Evolutionary conservation across 129 eudicot genomes (phyloP).

Genomic region (Artemisia annua): DNA sequence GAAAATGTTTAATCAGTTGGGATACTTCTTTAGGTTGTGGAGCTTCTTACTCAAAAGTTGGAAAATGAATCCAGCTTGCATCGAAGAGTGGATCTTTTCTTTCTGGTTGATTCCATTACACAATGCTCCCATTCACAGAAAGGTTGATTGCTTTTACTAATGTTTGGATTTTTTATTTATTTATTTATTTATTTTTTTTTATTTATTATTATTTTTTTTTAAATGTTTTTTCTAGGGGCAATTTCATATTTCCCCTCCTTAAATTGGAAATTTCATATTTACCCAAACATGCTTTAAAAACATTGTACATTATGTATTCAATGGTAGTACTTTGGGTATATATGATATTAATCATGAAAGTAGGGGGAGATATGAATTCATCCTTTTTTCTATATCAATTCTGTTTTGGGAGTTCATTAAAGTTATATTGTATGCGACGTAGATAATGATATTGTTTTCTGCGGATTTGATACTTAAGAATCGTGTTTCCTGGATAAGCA

Average conservation of each 20-base stretch:
- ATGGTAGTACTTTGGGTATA: too few relatives aligned
- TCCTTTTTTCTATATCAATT: background rate
- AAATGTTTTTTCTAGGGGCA: background rate
- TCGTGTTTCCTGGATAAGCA: too few relatives aligned
- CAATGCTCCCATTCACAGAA: slow-evolving; percentile 87
- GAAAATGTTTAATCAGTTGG: slow-evolving; percentile 16
- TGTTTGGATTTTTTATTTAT: background rate
- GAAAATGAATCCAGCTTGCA: slow-evolving; percentile 76
- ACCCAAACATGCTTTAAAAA: too few relatives aligned
- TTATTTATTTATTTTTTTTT: too few relatives aligned
- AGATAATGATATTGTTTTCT: too few relatives aligned
- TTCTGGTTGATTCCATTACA: slow-evolving; percentile 89
- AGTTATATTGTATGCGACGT: background rate
- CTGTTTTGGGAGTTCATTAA: slow-evolving; percentile 3
- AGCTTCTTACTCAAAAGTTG: slow-evolving; percentile 73
- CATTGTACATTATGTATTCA: too few relatives aligned
- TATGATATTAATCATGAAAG: too few relatives aligned
- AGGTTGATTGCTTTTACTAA: slow-evolving; percentile 40
- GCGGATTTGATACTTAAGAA: too few relatives aligned
- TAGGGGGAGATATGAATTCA: too few relatives aligned
- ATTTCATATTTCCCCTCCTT: too few relatives aligned
- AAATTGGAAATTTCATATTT: too few relatives aligned
- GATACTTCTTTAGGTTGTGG: slow-evolving; percentile 62
- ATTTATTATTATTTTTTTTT: too few relatives aligned
- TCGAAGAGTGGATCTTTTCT: slow-evolving; percentile 84